Evolutionary conservation across 106 monocot genomes (phyloP).

Genomic region (Platanthera guangdongensis): DNA sequence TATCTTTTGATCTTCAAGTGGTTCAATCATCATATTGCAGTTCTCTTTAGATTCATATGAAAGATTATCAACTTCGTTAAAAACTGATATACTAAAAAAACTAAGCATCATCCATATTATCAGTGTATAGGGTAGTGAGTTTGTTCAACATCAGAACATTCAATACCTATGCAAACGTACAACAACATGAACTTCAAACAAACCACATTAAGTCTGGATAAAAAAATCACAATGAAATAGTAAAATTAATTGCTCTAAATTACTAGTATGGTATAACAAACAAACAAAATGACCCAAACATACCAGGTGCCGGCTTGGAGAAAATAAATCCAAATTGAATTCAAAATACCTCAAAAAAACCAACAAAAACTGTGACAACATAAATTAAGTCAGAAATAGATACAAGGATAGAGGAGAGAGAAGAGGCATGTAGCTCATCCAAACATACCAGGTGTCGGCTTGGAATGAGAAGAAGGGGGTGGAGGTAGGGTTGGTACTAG

Average conservation of each 20-base stretch:
- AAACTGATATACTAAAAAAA: too few relatives aligned
- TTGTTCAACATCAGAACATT: neutral
- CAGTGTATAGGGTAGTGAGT: too few relatives aligned
- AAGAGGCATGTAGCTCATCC: neutral
- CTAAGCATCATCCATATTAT: too few relatives aligned
- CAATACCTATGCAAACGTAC: neutral
- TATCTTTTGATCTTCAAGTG: too few relatives aligned
- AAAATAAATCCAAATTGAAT: neutral
- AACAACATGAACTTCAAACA: neutral
- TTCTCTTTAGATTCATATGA: too few relatives aligned
- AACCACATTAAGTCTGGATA: neutral
- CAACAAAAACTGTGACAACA: neutral
- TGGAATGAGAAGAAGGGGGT: too few relatives aligned
- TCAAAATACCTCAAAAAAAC: neutral
- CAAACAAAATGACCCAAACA: too few relatives aligned
- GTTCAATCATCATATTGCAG: too few relatives aligned
- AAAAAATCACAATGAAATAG: constrained; percentile 2
- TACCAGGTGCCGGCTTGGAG: too few relatives aligned
- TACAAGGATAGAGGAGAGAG: neutral
- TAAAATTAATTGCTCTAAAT: neutral
- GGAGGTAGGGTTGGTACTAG: too few relatives aligned
- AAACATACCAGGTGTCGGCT: constrained; percentile 62
- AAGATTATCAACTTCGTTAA: too few relatives aligned
- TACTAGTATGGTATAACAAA: too few relatives aligned
- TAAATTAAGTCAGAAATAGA: neutral